A percentile compares a stretch with the other conserved stretches of the same genome.
Conservation (phyloP, 805 yeast species). For the Ogataea thermomethanolica region DNA sequence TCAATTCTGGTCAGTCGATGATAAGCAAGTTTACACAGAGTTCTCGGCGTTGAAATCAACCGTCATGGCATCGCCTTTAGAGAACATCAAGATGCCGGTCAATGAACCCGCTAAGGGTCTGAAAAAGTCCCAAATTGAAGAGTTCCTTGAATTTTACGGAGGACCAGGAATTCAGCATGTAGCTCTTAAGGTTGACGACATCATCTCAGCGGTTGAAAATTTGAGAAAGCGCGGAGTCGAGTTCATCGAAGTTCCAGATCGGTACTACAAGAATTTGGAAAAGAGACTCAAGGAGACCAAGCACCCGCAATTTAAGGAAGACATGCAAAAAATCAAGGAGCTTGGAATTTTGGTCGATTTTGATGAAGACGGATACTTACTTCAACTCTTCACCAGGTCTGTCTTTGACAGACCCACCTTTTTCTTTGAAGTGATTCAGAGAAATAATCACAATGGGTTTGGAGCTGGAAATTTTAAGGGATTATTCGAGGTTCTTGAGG, state of each 20-base stretch:
- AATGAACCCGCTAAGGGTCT: slow-evolving; percentile 77
- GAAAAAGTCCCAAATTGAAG: slow-evolving; percentile 75
- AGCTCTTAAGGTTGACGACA: slow-evolving; percentile 64
- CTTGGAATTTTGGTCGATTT: slow-evolving; percentile 69
- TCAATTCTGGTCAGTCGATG: slow-evolving; percentile 83
- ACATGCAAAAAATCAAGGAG: slow-evolving; percentile 45
- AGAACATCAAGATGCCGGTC: slow-evolving; percentile 71
- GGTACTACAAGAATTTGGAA: slow-evolving; percentile 53
- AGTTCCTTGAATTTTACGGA: slow-evolving; percentile 65
- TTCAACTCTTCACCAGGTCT: slow-evolving; percentile 79
- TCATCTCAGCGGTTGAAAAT: slow-evolving; percentile 50
- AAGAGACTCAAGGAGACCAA: slow-evolving; percentile 36
- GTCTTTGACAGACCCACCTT: slow-evolving; percentile 76
- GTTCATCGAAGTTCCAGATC: slow-evolving; percentile 57
- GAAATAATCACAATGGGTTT: slow-evolving; percentile 77
- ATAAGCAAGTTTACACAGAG: slow-evolving; percentile 65
- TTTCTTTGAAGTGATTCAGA: slow-evolving; percentile 77
- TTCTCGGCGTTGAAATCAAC: slow-evolving; percentile 67
- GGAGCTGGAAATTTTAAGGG: slow-evolving; percentile 89
- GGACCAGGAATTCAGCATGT: slow-evolving; percentile 88
- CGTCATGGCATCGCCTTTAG: slow-evolving; percentile 71
- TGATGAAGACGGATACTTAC: slow-evolving; percentile 70
- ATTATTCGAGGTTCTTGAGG: slow-evolving; percentile 73
- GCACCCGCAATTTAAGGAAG: slow-evolving; percentile 50
- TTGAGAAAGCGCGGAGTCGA: slow-evolving; percentile 63